Percentiles rank a stretch among this genome's conserved stretches.
Conservation (phyloP, 208 protist species). For the Acanthamoeba royreba region DNA sequence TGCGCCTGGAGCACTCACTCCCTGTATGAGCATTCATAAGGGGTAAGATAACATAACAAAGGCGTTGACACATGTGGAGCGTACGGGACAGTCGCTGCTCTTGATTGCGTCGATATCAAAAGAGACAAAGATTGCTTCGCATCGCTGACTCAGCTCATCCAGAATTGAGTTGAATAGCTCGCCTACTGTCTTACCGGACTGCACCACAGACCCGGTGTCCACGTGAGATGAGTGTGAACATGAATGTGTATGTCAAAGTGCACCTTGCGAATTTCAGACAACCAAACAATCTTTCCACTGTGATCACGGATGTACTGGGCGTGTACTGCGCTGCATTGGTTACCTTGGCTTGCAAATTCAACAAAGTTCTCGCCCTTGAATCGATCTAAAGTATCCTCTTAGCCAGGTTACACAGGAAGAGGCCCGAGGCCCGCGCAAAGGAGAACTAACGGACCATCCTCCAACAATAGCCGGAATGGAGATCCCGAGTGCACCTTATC, state of each 20-base stretch:
- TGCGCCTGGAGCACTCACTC: slow-evolving; percentile 74
- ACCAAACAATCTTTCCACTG: slow-evolving; percentile 69
- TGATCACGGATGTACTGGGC: slow-evolving; percentile 72
- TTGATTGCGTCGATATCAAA: slow-evolving; percentile 82
- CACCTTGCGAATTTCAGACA: slow-evolving; percentile 52
- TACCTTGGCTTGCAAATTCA: slow-evolving; percentile 83
- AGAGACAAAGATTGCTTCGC: slow-evolving; percentile 78
- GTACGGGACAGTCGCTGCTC: slow-evolving; percentile 67
- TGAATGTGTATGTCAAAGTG: not conserved
- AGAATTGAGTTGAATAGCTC: slow-evolving; percentile 15
- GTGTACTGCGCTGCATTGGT: slow-evolving; percentile 77
- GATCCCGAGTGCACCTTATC: slow-evolving; percentile 76
- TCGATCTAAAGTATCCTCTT: too few relatives aligned
- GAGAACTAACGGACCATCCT: slow-evolving; percentile 63
- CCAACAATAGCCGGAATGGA: slow-evolving; percentile 78
- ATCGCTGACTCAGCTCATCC: slow-evolving; percentile 53
- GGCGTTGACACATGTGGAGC: not conserved
- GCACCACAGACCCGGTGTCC: not conserved
- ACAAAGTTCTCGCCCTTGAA: slow-evolving; percentile 67
- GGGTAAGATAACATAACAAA: not conserved
- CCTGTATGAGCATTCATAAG: not conserved
- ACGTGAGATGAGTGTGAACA: not conserved
- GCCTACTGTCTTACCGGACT: not conserved
- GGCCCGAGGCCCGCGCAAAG: too few relatives aligned
- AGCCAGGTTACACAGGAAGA: too few relatives aligned